Base-by-base conservation (phyloP, 1,139 yeast species). In the Nakaseomyces glabratus region DNA sequence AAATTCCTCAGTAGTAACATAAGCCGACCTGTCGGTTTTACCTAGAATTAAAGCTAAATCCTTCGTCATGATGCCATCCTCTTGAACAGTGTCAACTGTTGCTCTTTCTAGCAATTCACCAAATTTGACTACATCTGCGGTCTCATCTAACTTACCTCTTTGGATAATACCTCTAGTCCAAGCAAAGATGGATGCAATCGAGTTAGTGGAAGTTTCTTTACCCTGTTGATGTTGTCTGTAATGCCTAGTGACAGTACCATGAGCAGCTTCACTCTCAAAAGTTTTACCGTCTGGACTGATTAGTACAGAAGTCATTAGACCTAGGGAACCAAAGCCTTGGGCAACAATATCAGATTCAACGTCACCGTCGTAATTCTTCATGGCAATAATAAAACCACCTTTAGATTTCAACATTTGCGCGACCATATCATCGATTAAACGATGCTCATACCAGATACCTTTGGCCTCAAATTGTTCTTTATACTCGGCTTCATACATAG, bases 301-400 rank as follows among this genome's bases (percentile, higher is more conserved):
- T 48, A 86, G 74, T 35, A 84, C 94, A 7, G 96, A 86, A 22
- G 95, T 85, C 97, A 86, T 86, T 51, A 86, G 71, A 39, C 97
- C 96, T 48, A 86, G 71, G 18, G 95, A 85, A 28, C 97, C 96
- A 55, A 86, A 86, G 24, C 96, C 96, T 65, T 86, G 97, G 31
- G 96, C 97, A 44, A 86, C 95, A 52, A 86, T 84, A 60, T 88
- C 96, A 20, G 94, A 81, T 65, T 85, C 93, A 40, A 86, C 96
- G 57, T 86, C 96, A 60, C 96, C 96, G 58, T 86, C 96, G 64
- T 86, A 86, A 68, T 88, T 88, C 70, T 88, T 86, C 75, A 88
- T 73, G 38, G 96, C 96, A 66, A 88, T 76, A 48, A 86, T 80
- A 62, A 73, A 88, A 13, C 96, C 96, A 50, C 96, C 96, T 58